These are phyloP conservation scores for Cutaneotrichosporon arboriforme DNA, from an alignment of 1,284 basidiomycete species.

Conservation along the genomic window DNA sequence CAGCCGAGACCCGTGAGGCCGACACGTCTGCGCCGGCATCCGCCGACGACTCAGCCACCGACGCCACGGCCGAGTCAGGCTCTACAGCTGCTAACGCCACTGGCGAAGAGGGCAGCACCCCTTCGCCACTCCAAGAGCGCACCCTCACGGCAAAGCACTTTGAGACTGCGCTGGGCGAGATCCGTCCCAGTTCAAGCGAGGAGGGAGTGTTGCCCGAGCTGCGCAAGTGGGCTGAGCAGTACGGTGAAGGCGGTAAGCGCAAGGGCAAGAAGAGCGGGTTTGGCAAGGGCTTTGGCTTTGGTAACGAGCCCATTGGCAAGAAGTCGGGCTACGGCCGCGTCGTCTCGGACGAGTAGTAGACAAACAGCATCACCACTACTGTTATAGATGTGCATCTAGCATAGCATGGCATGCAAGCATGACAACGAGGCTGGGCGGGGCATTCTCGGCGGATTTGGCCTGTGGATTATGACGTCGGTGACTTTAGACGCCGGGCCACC, in stretches of 20 bases:
- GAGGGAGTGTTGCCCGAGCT: conserved; percentile 71
- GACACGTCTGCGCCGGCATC: not conserved
- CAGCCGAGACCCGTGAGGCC: not conserved
- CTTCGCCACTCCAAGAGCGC: conserved; percentile 5
- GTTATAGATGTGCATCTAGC: conserved; percentile 2
- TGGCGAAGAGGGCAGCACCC: not conserved
- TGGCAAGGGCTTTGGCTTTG: conserved; percentile 50
- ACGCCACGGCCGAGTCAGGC: not conserved
- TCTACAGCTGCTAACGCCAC: not conserved
- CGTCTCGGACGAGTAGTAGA: conserved; percentile 5
- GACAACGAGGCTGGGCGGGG: not conserved
- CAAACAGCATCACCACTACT: not conserved
- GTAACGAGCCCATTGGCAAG: conserved; percentile 17
- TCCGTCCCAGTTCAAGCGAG: conserved; percentile 78
- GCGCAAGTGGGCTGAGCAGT: conserved; percentile 80
- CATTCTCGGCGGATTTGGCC: no score
- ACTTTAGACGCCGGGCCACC: no score
- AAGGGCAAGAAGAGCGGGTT: conserved; percentile 47
- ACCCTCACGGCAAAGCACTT: conserved; percentile 57
- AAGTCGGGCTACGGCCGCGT: conserved; percentile 8
- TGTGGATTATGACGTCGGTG: no score
- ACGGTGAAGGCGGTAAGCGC: conserved; percentile 59
- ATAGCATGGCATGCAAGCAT: conserved; percentile 3
- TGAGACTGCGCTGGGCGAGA: conserved; percentile 72
- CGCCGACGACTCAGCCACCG: not conserved